Percentiles rank a stretch among this genome's conserved stretches.
Evolutionary conservation across 352 stramenopile species (phyloP).

Genomic region (Phytopythium sindhum): DNA sequence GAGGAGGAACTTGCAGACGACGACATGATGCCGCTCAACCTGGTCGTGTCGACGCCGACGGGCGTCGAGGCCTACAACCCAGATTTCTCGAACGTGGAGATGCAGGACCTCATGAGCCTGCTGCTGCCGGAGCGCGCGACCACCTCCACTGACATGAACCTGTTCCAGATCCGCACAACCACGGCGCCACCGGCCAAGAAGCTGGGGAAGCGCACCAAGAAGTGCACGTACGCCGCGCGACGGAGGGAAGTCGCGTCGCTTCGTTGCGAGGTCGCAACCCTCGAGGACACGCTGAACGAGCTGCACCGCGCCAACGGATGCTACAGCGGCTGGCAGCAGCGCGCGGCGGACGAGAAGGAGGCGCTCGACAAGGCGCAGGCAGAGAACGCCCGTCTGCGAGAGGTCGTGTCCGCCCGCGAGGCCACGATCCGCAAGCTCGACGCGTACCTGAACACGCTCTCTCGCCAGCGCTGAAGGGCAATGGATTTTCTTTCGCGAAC

Average conservation of each 20-base stretch:
- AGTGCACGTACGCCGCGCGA: constrained; percentile 61
- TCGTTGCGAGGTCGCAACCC: constrained; percentile 24
- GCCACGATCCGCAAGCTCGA: constrained; percentile 38
- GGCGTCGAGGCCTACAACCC: constrained; percentile 30
- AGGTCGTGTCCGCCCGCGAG: constrained; percentile 35
- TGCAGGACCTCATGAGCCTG: constrained; percentile 36
- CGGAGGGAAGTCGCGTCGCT: constrained; percentile 47
- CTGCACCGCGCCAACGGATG: constrained; percentile 18
- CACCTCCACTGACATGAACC: constrained; percentile 1
- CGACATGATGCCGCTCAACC: constrained; percentile 33
- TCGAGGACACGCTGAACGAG: constrained; percentile 32
- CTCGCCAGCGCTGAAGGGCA: constrained; percentile 10
- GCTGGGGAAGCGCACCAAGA: constrained; percentile 35
- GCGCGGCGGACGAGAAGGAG: constrained; percentile 20
- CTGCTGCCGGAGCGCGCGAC: constrained; percentile 17
- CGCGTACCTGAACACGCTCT: constrained; percentile 17
- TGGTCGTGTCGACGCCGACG: constrained; percentile 25
- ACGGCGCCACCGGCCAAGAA: constrained; percentile 21
- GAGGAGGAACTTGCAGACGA: constrained; percentile 13
- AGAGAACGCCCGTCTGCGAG: constrained; percentile 45
- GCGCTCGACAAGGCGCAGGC: constrained; percentile 26
- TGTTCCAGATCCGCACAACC: constrained; percentile 1
- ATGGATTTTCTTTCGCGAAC: not conserved
- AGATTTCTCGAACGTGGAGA: constrained; percentile 29
- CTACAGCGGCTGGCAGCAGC: constrained; percentile 14